phyloP scores from a whole-genome alignment of 495 filamentous ascomycete genomes.

The Ramalina peruviana region DNA sequence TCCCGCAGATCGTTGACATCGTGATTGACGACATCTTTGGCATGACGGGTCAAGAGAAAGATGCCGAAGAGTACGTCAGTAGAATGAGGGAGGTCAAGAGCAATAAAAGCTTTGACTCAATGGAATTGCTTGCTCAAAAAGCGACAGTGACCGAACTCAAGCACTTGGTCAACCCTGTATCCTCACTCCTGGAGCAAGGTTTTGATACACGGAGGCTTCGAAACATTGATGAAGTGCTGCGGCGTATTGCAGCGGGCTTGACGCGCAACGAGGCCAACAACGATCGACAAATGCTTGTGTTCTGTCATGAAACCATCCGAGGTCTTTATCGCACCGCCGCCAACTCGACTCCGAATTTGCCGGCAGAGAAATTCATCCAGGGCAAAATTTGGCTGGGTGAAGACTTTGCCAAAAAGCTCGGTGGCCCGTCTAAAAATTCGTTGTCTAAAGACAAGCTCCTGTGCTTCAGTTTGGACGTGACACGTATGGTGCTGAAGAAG shows the following conservation, averaged over 20 bases:
- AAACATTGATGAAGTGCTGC: constrained; percentile 83
- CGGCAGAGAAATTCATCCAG: too few species aligned
- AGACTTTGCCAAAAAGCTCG: too few species aligned
- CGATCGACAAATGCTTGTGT: constrained; percentile 66
- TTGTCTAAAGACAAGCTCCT: constrained; percentile 72
- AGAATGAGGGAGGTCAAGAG: constrained; percentile 96
- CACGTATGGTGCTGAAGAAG: constrained; percentile 69
- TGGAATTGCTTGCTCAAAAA: constrained; percentile 78
- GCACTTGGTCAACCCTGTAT: constrained; percentile 61
- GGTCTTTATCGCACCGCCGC: constrained; percentile 44
- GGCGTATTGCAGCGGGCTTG: constrained; percentile 69
- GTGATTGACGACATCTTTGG: constrained; percentile 98
- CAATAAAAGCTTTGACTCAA: constrained; percentile 93
- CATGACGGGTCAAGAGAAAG: constrained; percentile 89
- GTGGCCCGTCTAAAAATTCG: constrained; percentile 33
- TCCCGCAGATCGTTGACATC: constrained; percentile 59
- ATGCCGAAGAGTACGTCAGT: constrained; percentile 87
- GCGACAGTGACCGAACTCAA: constrained; percentile 62
- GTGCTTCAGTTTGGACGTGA: constrained; percentile 72
- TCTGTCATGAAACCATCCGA: constrained; percentile 87
- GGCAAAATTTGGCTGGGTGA: too few species aligned
- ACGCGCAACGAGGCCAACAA: constrained; percentile 62
- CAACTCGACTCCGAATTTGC: constrained; percentile 13
- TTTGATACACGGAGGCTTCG: constrained; percentile 62
- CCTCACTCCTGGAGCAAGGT: constrained; percentile 64